A percentile compares a stretch with the other conserved stretches of the same genome.
These are phyloP conservation scores for Helenozyma baotianmanensis DNA, from an alignment of 805 yeast genomes.

Conservation along the genomic window DNA sequence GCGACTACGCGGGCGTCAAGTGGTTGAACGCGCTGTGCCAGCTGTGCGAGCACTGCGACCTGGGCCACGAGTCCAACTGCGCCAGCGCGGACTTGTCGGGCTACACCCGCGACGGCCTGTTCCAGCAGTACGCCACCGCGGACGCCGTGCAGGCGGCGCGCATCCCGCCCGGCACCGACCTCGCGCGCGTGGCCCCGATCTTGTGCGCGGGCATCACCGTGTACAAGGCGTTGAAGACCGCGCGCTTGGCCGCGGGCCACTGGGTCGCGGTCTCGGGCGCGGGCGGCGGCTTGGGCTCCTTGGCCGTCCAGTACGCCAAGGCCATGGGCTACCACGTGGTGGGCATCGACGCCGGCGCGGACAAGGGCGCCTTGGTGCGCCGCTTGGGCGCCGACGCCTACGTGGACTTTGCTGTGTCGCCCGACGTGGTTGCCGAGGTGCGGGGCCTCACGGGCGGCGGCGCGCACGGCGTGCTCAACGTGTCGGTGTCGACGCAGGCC, in stretches of 20 bases:
- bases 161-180: conserved; percentile 8
- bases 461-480: conserved; percentile 12
- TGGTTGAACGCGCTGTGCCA: conserved; percentile 10
- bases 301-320: conserved; percentile 12
- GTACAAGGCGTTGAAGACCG: conserved; percentile 11
- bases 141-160: conserved; percentile 11
- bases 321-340: conserved; percentile 11
- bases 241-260: conserved; percentile 7
- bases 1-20: conserved; percentile 12
- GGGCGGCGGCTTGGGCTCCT: conserved; percentile 11
- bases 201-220: conserved; percentile 12
- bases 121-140: conserved; percentile 13
- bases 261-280: conserved; percentile 12
- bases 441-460: conserved; percentile 7
- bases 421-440: conserved; percentile 5
- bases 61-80: conserved; percentile 9
- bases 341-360: conserved; percentile 10
- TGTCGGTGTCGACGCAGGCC: conserved; percentile 8
- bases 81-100: conserved; percentile 8
- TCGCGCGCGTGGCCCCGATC: conserved; percentile 9
- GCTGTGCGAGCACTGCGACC: conserved; percentile 8
- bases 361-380: conserved; percentile 7
- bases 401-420: conserved; percentile 6
- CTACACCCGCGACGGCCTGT: conserved; percentile 11
- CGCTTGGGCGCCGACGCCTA: conserved; percentile 8